Percentiles rank a stretch among this genome's conserved stretches.
These are phyloP conservation scores for Otatea glauca DNA, from an alignment of 176 grass and related monocot species.

Conservation along the genomic window DNA sequence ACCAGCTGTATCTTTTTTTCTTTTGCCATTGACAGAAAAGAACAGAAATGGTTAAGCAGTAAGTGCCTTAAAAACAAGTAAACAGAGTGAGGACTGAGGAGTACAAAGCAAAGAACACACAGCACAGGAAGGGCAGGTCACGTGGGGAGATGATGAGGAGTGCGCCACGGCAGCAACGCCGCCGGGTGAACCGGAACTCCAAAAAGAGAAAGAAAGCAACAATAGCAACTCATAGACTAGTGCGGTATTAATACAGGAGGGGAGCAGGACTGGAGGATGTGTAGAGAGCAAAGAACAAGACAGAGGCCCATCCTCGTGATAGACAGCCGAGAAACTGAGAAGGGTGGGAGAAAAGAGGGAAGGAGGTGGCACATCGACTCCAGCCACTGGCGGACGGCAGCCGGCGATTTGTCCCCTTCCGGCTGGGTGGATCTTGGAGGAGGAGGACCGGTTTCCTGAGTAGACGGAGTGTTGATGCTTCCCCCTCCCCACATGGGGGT, in stretches of 20 bases:
- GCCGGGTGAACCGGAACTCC: slow-evolving; percentile 42
- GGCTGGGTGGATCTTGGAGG: slow-evolving; percentile 41
- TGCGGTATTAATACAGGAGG: background rate
- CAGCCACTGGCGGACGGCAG: background rate
- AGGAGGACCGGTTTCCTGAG: slow-evolving; percentile 7
- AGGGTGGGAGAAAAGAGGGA: background rate
- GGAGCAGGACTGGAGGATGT: background rate
- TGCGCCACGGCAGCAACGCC: background rate
- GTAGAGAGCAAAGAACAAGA: background rate
- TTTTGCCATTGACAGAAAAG: background rate
- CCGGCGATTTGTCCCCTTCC: background rate
- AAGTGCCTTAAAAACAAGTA: slow-evolving; percentile 37
- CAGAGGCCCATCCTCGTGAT: background rate
- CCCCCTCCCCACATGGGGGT: background rate
- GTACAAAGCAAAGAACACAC: slow-evolving; percentile 52
- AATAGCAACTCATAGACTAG: background rate
- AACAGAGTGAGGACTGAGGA: slow-evolving; percentile 45
- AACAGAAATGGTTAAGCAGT: slow-evolving; percentile 13
- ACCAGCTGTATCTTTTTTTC: slow-evolving; percentile 17
- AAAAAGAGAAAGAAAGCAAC: slow-evolving; percentile 48
- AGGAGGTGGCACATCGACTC: slow-evolving; percentile 21
- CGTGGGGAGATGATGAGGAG: slow-evolving; percentile 30
- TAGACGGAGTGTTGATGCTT: background rate
- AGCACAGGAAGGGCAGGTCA: slow-evolving; percentile 18
- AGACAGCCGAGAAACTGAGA: background rate